Conservation (phyloP, 176 grass and related monocot species). For the Carex myosuroides region DNA sequence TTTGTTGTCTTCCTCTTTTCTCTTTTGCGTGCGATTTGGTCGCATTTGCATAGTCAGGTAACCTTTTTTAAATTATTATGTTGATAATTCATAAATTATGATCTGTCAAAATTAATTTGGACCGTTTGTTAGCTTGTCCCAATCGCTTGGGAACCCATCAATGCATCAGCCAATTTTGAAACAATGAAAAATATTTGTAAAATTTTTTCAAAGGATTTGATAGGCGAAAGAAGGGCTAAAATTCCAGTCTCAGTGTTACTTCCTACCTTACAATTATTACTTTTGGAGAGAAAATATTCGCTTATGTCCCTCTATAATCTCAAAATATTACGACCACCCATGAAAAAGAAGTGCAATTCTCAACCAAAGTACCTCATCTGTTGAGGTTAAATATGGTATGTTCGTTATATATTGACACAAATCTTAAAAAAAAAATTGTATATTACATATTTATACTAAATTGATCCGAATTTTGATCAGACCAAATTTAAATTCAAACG, state of each 20-base stretch:
- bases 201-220: constrained; percentile 6
- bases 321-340: not conserved
- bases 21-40: not conserved
- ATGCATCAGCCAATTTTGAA: not conserved
- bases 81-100: not conserved
- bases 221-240: not conserved
- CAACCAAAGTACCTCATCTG: too few relatives aligned
- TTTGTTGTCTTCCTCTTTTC: not conserved
- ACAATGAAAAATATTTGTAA: not conserved
- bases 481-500: too few relatives aligned
- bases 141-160: not conserved
- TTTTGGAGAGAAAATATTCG: not conserved
- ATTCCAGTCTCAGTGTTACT: not conserved
- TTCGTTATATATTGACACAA: too few relatives aligned
- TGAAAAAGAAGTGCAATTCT: not conserved
- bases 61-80: not conserved
- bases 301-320: not conserved
- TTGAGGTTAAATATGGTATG: too few relatives aligned
- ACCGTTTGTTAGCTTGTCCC: constrained; percentile 20
- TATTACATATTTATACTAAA: too few relatives aligned
- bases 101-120: constrained; percentile 14
- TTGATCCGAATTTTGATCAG: too few relatives aligned
- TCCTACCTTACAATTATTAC: not conserved
- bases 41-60: not conserved
- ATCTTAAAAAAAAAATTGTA: too few relatives aligned